These are phyloP conservation scores for Cladosporium sp. DNA, from an alignment of 2,329 filamentous ascomycete species.

Conservation along the genomic window DNA sequence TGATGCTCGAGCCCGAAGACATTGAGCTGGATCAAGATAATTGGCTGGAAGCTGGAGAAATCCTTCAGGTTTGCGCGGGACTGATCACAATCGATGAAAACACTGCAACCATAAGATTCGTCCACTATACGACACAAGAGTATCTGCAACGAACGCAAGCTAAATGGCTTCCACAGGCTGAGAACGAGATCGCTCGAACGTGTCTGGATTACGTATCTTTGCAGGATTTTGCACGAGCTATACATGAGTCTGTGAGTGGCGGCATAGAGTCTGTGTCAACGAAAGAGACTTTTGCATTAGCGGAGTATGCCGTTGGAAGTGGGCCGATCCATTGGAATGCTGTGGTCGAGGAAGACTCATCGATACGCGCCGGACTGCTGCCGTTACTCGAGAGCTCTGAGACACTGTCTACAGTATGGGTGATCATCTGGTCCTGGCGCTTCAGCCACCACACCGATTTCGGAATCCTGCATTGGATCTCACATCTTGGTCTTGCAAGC, in stretches of 20 bases:
- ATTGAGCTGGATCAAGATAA: not conserved
- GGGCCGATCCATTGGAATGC: not conserved
- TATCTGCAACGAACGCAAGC: not conserved
- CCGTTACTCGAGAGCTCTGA: not conserved
- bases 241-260: not conserved
- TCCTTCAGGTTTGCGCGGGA: not conserved
- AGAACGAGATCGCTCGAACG: not conserved
- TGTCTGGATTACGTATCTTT: not conserved
- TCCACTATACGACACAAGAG: slow-evolving; percentile 7
- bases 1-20: not conserved
- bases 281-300: not conserved
- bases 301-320: not conserved
- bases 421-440: not conserved
- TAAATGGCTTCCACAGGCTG: not conserved
- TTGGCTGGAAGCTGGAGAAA: not conserved
- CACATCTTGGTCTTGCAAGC: not conserved
- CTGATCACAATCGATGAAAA: not conserved
- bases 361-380: not conserved
- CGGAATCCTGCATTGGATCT: not conserved
- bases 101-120: not conserved
- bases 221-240: not conserved
- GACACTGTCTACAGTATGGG: not conserved
- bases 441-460: not conserved
- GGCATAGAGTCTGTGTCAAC: not conserved
- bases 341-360: not conserved